Conservation (phyloP, 1,284 basidiomycete genomes). For the Marasmius fiardii region DNA sequence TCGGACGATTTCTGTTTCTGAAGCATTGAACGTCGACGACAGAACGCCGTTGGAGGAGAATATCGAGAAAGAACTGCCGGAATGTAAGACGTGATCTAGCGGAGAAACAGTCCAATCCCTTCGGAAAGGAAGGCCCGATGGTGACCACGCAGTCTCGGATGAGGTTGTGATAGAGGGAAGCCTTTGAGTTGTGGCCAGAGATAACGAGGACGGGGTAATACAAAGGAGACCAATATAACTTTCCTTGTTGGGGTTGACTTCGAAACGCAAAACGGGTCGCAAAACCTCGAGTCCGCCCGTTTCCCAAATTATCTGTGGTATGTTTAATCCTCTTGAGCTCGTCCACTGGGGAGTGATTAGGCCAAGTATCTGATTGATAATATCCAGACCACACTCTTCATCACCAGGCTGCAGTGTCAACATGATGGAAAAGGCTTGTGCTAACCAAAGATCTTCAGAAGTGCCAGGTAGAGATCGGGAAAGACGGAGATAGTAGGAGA, state of each 20-base stretch:
- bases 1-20: constrained; percentile 77
- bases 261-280: constrained; percentile 52
- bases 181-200: constrained; percentile 48
- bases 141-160: constrained; percentile 3
- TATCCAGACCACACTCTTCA: constrained; percentile 45
- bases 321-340: constrained; percentile 29
- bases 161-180: constrained; percentile 33
- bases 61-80: constrained; percentile 73
- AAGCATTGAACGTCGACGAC: constrained; percentile 75
- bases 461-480: constrained; percentile 53
- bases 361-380: constrained; percentile 36
- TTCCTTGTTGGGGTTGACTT: constrained; percentile 23
- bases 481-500: constrained; percentile 53
- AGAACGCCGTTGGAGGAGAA: constrained; percentile 37
- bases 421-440: constrained; percentile 57
- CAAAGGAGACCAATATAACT: constrained; percentile 44
- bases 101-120: constrained; percentile 75
- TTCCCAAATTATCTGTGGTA: constrained; percentile 45
- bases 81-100: constrained; percentile 80
- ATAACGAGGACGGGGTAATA: constrained; percentile 51
- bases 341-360: constrained; percentile 40
- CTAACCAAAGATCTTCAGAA: constrained; percentile 57
- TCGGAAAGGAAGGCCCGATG: constrained; percentile 58
- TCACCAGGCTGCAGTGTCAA: constrained; percentile 61
- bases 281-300: constrained; percentile 48